Evolutionary conservation across 1,139 yeast genomes (phyloP).

Genomic region (Geotrichum fermentans): DNA sequence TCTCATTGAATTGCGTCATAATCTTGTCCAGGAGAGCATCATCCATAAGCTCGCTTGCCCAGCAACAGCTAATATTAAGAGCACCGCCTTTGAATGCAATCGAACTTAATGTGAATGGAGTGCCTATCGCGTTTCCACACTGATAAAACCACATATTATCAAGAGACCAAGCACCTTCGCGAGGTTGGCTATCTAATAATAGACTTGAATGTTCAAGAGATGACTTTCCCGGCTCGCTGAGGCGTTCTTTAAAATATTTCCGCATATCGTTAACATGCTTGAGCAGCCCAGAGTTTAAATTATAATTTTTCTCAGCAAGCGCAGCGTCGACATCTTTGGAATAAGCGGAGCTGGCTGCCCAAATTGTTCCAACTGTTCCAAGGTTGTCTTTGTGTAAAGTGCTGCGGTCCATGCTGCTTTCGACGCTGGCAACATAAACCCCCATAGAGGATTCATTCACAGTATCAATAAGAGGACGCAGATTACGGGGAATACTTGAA

Average conservation of each 20-base stretch:
- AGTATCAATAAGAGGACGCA: conserved; percentile 12
- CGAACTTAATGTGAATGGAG: conserved; percentile 3
- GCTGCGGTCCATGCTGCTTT: background rate
- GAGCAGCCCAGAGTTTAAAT: conserved; percentile 16
- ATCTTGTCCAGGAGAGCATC: conserved; percentile 7
- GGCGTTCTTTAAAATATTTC: conserved; percentile 1
- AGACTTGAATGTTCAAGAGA: conserved; percentile 16
- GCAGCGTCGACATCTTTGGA: background rate
- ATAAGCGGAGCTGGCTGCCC: background rate
- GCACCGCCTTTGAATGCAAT: conserved; percentile 5
- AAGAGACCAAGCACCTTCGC: conserved; percentile 7
- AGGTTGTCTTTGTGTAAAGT: background rate
- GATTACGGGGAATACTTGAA: conserved; percentile 14
- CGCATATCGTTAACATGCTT: conserved; percentile 6
- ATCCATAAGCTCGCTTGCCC: conserved; percentile 9
- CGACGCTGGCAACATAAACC: conserved; percentile 14
- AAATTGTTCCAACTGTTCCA: background rate
- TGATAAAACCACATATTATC: conserved; percentile 10
- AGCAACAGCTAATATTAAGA: conserved; percentile 8
- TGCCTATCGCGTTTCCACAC: conserved; percentile 6
- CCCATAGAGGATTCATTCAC: conserved; percentile 12
- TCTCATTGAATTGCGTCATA: background rate
- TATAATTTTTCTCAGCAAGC: conserved; percentile 4
- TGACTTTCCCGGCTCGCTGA: conserved; percentile 1
- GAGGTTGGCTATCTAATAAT: background rate